Base-by-base conservation (phyloP, 208 protist species). In the Blastocrithidia nonstop region DNA sequence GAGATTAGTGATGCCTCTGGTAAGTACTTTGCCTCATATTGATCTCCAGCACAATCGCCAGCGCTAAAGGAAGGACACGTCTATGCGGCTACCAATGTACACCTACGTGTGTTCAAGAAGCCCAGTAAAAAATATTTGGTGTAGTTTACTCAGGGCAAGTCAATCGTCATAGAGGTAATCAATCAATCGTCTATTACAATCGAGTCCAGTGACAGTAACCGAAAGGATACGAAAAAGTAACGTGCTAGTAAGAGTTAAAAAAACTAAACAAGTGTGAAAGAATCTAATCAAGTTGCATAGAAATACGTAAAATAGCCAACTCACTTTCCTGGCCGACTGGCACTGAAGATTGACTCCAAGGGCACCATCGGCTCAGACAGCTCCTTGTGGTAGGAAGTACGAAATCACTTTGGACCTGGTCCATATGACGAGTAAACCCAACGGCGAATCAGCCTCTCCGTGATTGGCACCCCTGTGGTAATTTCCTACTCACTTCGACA, bases 281-380 rank as follows among this genome's bases (percentile, higher is more conserved):
- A 11, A 6, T n/a, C 4, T 27, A 8, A 8, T 6, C 5, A 6
- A 6, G 8, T 6, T 45, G 8, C 5, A n/a, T 29, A 22, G 13
- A 25, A 20, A 3, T 13, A n/a, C 22, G 29, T n/a, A 35, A 35
- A 11, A 35, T 11, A 11, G n/a, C 11, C 29, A 35, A 35, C 29
- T 15, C 29, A 35, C 54, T 58, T 23, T n/a, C 49, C 66, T 3
- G 67, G 77, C 0, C 54, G 54, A 17, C 57, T 85, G 19, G 58
- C 57, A 17, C 47, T 93, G 7, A 82, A 84, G 50, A 80, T 94
- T 15, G 85, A 94, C 57, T 82, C 85, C 0, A 82, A 83, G 36
- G 66, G 78, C 58, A 90, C 78, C 13, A 54, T 94, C n/a, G 85
- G 81, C 4, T 49, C 68, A 2, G 85, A 94, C 53, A 33, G 46